These are phyloP conservation scores for Termitomyces sp. DNA, from an alignment of 768 basidiomycete genomes.

Conservation along the genomic window DNA sequence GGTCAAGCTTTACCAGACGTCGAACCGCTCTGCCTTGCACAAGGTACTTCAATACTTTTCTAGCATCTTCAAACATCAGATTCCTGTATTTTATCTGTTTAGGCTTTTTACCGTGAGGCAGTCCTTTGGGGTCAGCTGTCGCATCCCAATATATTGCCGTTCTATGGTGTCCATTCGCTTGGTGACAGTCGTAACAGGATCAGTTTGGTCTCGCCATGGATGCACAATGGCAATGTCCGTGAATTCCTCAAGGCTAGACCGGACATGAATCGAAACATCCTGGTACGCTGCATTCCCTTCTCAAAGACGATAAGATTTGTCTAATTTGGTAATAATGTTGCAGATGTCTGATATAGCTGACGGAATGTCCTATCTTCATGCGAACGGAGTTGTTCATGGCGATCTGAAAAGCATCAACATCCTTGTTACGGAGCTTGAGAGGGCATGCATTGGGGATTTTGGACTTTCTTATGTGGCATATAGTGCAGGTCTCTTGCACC, in stretches of 20 bases:
- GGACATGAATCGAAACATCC: constrained; percentile 10
- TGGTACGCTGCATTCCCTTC: background rate
- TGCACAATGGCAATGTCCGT: constrained; percentile 33
- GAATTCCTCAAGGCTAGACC: constrained; percentile 22
- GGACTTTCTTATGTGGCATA: constrained; percentile 35
- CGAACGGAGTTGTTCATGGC: constrained; percentile 37
- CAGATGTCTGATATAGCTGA: constrained; percentile 30
- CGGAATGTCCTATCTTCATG: constrained; percentile 33
- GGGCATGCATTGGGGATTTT: constrained; percentile 49
- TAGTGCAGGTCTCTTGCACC: constrained; percentile 14
- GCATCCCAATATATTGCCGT: constrained; percentile 9
- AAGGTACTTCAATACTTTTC: background rate
- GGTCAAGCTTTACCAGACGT: constrained; percentile 19
- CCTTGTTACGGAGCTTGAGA: constrained; percentile 35
- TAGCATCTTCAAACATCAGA: background rate
- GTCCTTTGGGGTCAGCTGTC: constrained; percentile 14
- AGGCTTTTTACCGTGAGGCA: constrained; percentile 12
- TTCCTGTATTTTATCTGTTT: background rate
- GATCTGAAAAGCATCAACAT: constrained; percentile 49
- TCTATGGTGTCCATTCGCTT: constrained; percentile 28
- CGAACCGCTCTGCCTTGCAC: background rate
- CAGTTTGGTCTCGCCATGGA: constrained; percentile 37
- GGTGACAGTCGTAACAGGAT: constrained; percentile 24
- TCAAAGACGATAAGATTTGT: constrained; percentile 19
- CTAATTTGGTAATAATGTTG: constrained; percentile 6